Conservation (phyloP, 495 filamentous ascomycete genomes). For the Talaromyces liani region DNA sequence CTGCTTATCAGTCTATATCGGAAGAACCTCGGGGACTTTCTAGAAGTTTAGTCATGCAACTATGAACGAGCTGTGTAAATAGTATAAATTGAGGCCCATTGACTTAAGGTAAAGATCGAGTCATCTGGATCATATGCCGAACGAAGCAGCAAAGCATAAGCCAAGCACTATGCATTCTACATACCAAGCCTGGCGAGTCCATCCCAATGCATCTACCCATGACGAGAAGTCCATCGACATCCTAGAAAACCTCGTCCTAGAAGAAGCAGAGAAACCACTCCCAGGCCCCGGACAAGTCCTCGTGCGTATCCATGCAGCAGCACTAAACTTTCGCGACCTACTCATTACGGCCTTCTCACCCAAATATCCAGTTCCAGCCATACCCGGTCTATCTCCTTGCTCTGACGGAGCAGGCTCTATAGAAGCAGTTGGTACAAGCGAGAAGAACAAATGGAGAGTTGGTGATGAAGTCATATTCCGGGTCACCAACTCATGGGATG, state of each 20-base stretch:
- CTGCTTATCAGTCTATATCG: background rate
- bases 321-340: background rate
- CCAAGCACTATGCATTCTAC: background rate
- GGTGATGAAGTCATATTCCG: background rate
- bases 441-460: slow-evolving; percentile 39
- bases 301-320: background rate
- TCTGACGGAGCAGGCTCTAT: slow-evolving; percentile 68
- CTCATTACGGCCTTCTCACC: slow-evolving; percentile 13
- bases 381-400: slow-evolving; percentile 12
- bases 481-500: background rate
- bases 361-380: slow-evolving; percentile 23
- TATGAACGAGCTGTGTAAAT: background rate
- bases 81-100: background rate
- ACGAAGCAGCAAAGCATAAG: background rate
- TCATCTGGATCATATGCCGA: background rate
- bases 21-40: background rate
- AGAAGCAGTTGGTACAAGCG: slow-evolving; percentile 57
- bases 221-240: background rate
- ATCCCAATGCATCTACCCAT: background rate
- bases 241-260: background rate
- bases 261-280: background rate
- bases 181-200: background rate
- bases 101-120: background rate
- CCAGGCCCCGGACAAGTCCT: background rate
- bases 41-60: background rate